Evolutionary conservation across 768 basidiomycete species (phyloP), one percentile per base, ranked within the genome.

Genomic region (Holtermannia corniformis): DNA sequence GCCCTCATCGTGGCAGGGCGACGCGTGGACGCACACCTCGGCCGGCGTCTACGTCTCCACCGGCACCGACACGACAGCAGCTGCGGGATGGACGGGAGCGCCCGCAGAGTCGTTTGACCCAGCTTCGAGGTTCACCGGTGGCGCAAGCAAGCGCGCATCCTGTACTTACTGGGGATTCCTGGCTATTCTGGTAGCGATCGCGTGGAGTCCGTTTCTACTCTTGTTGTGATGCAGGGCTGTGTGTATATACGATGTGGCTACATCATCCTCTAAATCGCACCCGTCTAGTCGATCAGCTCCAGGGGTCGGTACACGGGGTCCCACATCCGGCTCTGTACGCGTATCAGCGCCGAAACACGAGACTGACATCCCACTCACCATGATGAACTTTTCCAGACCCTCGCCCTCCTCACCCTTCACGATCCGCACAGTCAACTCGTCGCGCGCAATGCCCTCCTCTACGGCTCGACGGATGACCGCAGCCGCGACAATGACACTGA

Each of bases 391-490:
- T 54, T 72, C 70, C 7, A 69, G 54, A 26, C 49, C 53, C 41
- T 62, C 53, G 5, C 52, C 59, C 11, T 54, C 58, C 47, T 69
- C 54, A 3, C 70, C 70, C 32, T 63, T 57, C 13, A 68, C 70
- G 13, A 71, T 55, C 47, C 57, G 60, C 20, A 66, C 55, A 13
- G 65, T 67, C 32, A 60, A 55, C 51, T 66, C 57, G 52, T 72
- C 70, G n/a, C 75, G 74, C 0, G 83, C 81, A 51, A 75, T 76
- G 1, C 85, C 87, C 66, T 92, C 87, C 40, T 78, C 76, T 25
- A 86, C 79, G 0, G 87, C 85, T 56, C 86, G 81, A 70, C 86
- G 80, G 0, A 85, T 85, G 5, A 92, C 87, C 0, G 86, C 86
- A 1, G 86, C 76, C 0, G 82, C 87, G 16, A 90, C 80, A 63